A percentile compares a stretch with the other conserved stretches of the same genome.
These are phyloP conservation scores for Acacia acuminata DNA, from an alignment of 306 rosid genomes.

Conservation along the genomic window DNA sequence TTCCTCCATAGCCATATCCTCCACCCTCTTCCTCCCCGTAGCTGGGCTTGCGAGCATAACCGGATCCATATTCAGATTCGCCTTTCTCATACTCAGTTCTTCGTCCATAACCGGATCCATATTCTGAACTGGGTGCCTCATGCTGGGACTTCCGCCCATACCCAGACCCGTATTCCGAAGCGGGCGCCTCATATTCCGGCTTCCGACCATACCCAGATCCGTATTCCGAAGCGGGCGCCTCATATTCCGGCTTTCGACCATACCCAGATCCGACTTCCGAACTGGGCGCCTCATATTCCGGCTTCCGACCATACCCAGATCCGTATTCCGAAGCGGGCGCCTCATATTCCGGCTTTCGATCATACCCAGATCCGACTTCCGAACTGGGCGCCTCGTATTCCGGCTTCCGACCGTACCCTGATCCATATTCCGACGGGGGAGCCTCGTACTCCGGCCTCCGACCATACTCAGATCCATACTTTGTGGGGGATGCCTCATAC, in stretches of 20 bases:
- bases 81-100: constrained; percentile 8
- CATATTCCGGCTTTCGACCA: not conserved
- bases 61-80: constrained; percentile 37
- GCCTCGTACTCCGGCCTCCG: constrained; percentile 40
- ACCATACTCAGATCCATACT: not conserved
- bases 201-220: constrained; percentile 24
- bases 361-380: constrained; percentile 33
- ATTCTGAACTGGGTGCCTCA: constrained; percentile 23
- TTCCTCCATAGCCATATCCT: constrained; percentile 39
- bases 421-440: not conserved
- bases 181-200: not conserved
- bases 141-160: constrained; percentile 21
- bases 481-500: constrained; percentile 11
- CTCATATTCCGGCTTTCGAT: constrained; percentile 18
- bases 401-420: constrained; percentile 32
- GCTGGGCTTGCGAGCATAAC: constrained; percentile 42
- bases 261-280: constrained; percentile 37
- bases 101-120: constrained; percentile 33
- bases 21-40: constrained; percentile 45
- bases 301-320: constrained; percentile 29
- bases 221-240: constrained; percentile 5
- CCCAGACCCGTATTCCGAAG: constrained; percentile 7
- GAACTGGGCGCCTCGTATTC: constrained; percentile 26
- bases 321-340: not conserved
- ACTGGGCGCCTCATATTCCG: constrained; percentile 22